A percentile compares a stretch with the other conserved stretches of the same genome.
phyloP scores from a whole-genome alignment of 1,139 yeast species.

The Kodamaea plutei region DNA sequence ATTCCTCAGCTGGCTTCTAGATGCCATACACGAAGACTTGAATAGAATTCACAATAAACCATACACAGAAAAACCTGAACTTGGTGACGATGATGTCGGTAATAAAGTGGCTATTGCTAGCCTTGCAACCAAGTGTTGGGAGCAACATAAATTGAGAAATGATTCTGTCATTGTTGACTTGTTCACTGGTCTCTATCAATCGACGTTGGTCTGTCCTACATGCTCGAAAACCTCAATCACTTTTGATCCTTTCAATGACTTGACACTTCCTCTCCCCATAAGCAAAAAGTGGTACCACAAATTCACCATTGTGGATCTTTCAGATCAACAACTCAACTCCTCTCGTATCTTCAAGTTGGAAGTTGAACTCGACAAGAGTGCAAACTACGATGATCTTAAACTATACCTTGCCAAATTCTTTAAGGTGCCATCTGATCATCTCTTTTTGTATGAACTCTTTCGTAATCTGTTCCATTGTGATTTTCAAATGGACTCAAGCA shows the following conservation, averaged over 20 bases:
- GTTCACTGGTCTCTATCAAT: slow-evolving; percentile 86
- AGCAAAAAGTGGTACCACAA: slow-evolving; percentile 70
- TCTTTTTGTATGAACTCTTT: slow-evolving; percentile 70
- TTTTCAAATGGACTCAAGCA: slow-evolving; percentile 60
- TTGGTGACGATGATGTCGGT: slow-evolving; percentile 55
- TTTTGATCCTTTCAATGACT: slow-evolving; percentile 90
- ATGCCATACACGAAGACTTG: slow-evolving; percentile 90
- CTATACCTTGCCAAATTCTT: slow-evolving; percentile 54
- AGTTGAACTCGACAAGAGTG: slow-evolving; percentile 66
- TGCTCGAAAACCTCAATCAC: slow-evolving; percentile 82
- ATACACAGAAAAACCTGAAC: slow-evolving; percentile 83
- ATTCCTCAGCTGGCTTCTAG: slow-evolving; percentile 81
- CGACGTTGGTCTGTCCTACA: slow-evolving; percentile 83
- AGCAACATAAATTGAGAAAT: slow-evolving; percentile 71
- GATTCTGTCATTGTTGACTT: slow-evolving; percentile 82
- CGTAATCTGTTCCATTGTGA: slow-evolving; percentile 65
- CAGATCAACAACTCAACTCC: slow-evolving; percentile 34
- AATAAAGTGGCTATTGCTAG: slow-evolving; percentile 51
- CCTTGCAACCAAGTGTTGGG: slow-evolving; percentile 79
- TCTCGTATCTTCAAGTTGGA: slow-evolving; percentile 42
- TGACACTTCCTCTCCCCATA: slow-evolving; percentile 85
- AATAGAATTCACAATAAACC: slow-evolving; percentile 82
- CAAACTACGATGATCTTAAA: slow-evolving; percentile 64
- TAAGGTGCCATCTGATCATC: slow-evolving; percentile 34
- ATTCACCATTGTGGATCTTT: slow-evolving; percentile 58